Percentiles rank a stretch among this genome's conserved stretches.
Conservation (phyloP, 768 basidiomycete species). For the Calocera viscosa region DNA sequence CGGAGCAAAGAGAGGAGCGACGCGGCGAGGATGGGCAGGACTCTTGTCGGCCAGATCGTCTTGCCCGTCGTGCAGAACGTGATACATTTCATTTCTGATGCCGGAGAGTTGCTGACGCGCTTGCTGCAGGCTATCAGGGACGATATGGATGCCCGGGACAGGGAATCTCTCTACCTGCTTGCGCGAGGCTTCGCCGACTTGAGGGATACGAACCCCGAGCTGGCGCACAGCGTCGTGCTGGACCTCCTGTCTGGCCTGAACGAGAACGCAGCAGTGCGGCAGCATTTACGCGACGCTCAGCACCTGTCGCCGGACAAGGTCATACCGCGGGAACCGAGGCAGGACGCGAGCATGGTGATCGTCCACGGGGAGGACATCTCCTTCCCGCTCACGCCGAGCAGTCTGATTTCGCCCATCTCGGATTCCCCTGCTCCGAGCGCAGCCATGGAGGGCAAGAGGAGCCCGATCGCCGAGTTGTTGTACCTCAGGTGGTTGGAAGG, state of each 20-base stretch:
- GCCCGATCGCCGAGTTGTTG: slow-evolving; percentile 89
- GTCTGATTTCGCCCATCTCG: not conserved
- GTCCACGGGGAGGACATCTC: slow-evolving; percentile 65
- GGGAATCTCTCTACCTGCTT: slow-evolving; percentile 81
- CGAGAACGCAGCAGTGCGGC: slow-evolving; percentile 71
- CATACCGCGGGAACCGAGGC: slow-evolving; percentile 68
- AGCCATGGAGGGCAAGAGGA: slow-evolving; percentile 32
- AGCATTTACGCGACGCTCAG: slow-evolving; percentile 71
- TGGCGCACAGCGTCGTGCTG: slow-evolving; percentile 77
- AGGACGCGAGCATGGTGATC: slow-evolving; percentile 68
- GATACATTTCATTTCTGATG: slow-evolving; percentile 20
- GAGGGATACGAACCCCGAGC: slow-evolving; percentile 64
- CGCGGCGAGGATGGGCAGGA: slow-evolving; percentile 24
- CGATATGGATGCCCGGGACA: slow-evolving; percentile 78
- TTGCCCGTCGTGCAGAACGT: slow-evolving; percentile 69
- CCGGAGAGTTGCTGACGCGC: not conserved
- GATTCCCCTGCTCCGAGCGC: not conserved
- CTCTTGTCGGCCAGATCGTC: slow-evolving; percentile 71
- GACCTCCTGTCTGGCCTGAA: slow-evolving; percentile 85
- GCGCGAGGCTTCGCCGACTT: slow-evolving; percentile 81
- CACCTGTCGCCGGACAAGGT: slow-evolving; percentile 71
- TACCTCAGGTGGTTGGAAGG: slow-evolving; percentile 96
- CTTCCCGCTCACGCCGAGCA: slow-evolving; percentile 30
- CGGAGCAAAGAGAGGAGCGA: too few relatives aligned
- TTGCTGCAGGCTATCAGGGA: slow-evolving; percentile 17